These are phyloP conservation scores for Bryoerythrophyllum caledonicum DNA, from an alignment of 225 moss, liverwort and hornwort species.

Conservation along the genomic window DNA sequence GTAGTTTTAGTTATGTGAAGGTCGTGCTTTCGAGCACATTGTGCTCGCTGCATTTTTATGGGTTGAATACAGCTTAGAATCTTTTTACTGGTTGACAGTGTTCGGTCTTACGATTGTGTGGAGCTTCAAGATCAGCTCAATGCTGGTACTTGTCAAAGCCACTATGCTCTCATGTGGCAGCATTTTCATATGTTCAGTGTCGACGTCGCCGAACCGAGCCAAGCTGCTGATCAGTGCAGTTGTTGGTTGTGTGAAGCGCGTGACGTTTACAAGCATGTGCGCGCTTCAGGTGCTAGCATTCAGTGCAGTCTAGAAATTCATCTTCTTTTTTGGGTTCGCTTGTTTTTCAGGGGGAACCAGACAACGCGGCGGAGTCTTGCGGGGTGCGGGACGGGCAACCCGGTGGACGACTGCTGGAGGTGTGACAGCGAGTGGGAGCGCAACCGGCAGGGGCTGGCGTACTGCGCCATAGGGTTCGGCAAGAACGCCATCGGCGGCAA, in stretches of 20 bases:
- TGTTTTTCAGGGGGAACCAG: conserved; percentile 3
- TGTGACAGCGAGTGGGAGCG: conserved; percentile 36
- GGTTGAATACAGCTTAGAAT: too few relatives aligned
- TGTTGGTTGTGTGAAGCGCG: neutral
- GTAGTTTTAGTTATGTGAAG: neutral
- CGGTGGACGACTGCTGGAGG: conserved; percentile 61
- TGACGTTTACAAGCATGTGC: neutral
- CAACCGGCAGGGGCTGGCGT: conserved; percentile 43
- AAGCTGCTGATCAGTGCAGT: too few relatives aligned
- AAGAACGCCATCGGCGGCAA: conserved; percentile 46
- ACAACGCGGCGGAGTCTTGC: conserved; percentile 29
- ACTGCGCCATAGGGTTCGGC: conserved; percentile 57
- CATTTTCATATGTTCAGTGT: too few relatives aligned
- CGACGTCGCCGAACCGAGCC: too few relatives aligned
- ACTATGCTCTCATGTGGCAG: too few relatives aligned
- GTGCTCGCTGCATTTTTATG: neutral
- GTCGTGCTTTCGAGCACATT: neutral
- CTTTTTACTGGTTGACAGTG: too few relatives aligned
- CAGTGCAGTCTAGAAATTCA: neutral
- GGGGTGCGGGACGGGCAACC: conserved; percentile 55
- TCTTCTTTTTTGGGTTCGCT: neutral
- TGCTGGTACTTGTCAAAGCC: too few relatives aligned
- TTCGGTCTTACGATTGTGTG: too few relatives aligned
- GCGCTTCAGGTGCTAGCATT: neutral
- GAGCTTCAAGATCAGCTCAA: too few relatives aligned